Evolutionary conservation across 2,329 filamentous ascomycete genomes (phyloP).

Genomic region (Arachnopeziza araneosa): DNA sequence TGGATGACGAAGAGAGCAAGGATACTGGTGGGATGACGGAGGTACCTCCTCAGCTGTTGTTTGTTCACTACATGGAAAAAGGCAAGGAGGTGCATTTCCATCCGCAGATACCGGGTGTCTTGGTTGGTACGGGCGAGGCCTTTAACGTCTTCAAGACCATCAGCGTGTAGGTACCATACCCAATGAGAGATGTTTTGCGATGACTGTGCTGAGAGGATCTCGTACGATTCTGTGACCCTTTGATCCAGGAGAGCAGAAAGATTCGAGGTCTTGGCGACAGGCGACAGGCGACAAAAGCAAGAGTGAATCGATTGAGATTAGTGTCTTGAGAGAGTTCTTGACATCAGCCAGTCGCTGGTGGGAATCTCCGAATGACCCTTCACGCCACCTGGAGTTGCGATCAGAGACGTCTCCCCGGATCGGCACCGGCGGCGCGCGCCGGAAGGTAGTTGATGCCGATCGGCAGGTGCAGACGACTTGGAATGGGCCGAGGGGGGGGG

Average conservation of each 20-base stretch:
- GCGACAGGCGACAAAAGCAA: neutral
- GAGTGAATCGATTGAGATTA: neutral
- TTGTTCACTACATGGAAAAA: slow-evolving; percentile 92
- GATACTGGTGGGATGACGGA: slow-evolving; percentile 83
- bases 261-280: neutral
- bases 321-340: neutral
- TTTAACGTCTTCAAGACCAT: slow-evolving; percentile 86
- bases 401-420: neutral
- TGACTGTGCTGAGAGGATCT: neutral
- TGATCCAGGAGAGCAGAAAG: neutral
- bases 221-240: neutral
- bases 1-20: slow-evolving; percentile 94
- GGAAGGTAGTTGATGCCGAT: neutral
- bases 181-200: neutral
- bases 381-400: neutral
- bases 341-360: too few species aligned
- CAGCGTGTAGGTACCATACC: slow-evolving; percentile 52
- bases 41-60: slow-evolving; percentile 88
- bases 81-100: slow-evolving; percentile 98
- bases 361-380: neutral
- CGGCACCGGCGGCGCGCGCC: neutral
- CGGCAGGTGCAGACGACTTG: neutral
- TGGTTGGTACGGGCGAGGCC: slow-evolving; percentile 84
- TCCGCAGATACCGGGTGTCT: slow-evolving; percentile 82
- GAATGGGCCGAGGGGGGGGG: neutral